phyloP scores from a whole-genome alignment of 2,329 filamentous ascomycete species.

The Colletotrichum tabaci region DNA sequence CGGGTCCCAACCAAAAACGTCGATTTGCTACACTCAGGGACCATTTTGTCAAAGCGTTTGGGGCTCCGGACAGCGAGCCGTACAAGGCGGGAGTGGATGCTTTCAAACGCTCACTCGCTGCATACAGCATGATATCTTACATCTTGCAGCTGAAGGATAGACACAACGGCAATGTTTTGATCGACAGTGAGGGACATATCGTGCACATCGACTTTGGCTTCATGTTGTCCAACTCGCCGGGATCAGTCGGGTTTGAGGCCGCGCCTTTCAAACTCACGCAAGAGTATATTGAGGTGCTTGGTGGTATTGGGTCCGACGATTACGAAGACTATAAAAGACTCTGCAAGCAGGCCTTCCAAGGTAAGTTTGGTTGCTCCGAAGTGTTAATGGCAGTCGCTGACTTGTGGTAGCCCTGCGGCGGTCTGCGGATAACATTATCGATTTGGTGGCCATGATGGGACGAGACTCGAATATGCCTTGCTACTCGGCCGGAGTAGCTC shows the following conservation, averaged over 20 bases:
- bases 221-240: conserved; percentile 89
- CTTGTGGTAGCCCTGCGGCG: conserved; percentile 74
- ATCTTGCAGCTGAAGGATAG: conserved; percentile 88
- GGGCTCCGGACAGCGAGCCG: conserved; percentile 76
- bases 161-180: conserved; percentile 89
- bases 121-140: conserved; percentile 89
- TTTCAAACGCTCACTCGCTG: conserved; percentile 85
- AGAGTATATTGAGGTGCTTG: conserved; percentile 88
- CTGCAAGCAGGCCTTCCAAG: conserved; percentile 88
- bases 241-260: conserved; percentile 87
- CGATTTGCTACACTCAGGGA: conserved; percentile 86
- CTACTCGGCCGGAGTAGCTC: conserved; percentile 80
- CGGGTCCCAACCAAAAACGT: conserved; percentile 75
- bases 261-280: conserved; percentile 90
- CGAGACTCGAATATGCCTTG: conserved; percentile 88
- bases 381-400: not conserved
- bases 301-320: conserved; percentile 77
- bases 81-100: conserved; percentile 82
- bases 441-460: conserved; percentile 88
- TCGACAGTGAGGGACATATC: conserved; percentile 89
- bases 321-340: conserved; percentile 83
- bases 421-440: conserved; percentile 85
- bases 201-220: conserved; percentile 93
- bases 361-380: conserved; percentile 57
- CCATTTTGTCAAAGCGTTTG: conserved; percentile 87